Conservation (phyloP, 176 grass and related monocot species). For the Eragrostis curvula region DNA sequence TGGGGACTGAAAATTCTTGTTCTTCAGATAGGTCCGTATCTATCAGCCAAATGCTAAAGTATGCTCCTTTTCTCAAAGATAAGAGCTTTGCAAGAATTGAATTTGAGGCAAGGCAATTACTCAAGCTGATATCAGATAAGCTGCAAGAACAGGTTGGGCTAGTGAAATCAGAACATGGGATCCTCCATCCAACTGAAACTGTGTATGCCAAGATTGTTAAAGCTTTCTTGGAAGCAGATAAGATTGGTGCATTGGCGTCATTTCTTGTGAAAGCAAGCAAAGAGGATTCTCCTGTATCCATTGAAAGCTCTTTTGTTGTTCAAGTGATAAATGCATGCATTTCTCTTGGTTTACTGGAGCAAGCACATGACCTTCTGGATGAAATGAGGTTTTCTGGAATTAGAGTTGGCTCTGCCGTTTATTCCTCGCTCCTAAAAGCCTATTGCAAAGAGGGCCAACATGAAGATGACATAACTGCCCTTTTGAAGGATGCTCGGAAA, state of each 20-base stretch:
- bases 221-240: conserved; percentile 74
- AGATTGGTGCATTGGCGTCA: conserved; percentile 63
- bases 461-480: conserved; percentile 65
- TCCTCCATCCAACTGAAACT: conserved; percentile 89
- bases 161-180: conserved; percentile 75
- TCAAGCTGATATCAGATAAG: conserved; percentile 64
- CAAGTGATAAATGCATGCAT: conserved; percentile 91
- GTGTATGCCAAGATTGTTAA: conserved; percentile 91
- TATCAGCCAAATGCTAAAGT: conserved; percentile 46
- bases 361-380: conserved; percentile 92
- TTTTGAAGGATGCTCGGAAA: conserved; percentile 74
- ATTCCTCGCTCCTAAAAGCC: conserved; percentile 80
- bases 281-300: conserved; percentile 66
- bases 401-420: conserved; percentile 75
- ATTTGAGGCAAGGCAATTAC: conserved; percentile 56
- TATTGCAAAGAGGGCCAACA: conserved; percentile 68
- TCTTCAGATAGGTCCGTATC: conserved; percentile 42
- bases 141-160: conserved; percentile 63
- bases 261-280: conserved; percentile 89
- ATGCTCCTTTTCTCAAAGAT: conserved; percentile 70
- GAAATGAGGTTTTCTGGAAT: conserved; percentile 93
- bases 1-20: conserved; percentile 25
- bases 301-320: conserved; percentile 74
- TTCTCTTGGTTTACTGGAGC: conserved; percentile 72
- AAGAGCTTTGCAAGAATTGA: conserved; percentile 66